A percentile compares a stretch with the other conserved stretches of the same genome.
Evolutionary conservation across 179 eudicot species (phyloP).

Genomic region (Amaranthus tricolor): DNA sequence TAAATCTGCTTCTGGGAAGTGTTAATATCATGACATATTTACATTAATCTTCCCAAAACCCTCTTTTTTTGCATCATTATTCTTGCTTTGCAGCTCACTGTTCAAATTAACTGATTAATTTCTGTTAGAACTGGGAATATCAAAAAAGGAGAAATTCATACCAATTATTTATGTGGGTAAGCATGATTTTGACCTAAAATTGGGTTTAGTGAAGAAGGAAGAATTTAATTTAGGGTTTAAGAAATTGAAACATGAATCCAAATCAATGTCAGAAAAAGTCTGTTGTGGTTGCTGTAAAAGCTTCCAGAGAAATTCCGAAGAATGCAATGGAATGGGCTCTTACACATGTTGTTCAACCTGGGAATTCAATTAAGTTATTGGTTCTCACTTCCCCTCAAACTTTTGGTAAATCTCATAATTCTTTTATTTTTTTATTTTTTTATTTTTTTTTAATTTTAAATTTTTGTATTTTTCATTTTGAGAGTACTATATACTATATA

Average conservation of each 20-base stretch:
- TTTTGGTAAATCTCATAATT: conserved; percentile 32
- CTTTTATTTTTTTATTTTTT: too few species aligned
- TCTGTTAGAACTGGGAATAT: not conserved
- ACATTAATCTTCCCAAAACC: conserved; percentile 27
- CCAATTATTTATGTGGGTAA: conserved; percentile 18
- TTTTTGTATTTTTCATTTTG: too few species aligned
- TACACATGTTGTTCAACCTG: conserved; percentile 68
- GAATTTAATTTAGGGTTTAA: not conserved
- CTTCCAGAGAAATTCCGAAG: conserved; percentile 53
- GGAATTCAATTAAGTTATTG: conserved; percentile 54
- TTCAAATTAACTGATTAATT: conserved; percentile 8
- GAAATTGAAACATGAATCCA: conserved; percentile 12
- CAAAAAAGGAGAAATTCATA: too few species aligned
- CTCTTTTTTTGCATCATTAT: conserved; percentile 11
- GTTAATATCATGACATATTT: conserved; percentile 18
- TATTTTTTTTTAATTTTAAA: too few species aligned
- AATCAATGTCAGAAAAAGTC: conserved; percentile 29
- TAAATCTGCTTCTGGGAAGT: conserved; percentile 12
- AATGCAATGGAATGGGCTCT: conserved; percentile 66
- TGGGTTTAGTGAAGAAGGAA: conserved; percentile 7
- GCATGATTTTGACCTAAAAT: conserved; percentile 17
- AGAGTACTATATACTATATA: too few species aligned
- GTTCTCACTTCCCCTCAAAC: conserved; percentile 52
- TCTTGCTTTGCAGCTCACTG: not conserved
- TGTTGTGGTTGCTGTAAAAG: conserved; percentile 63